Conservation (phyloP, 371 early-diverging fungal genomes). For the Mortierella sp. region DNA sequence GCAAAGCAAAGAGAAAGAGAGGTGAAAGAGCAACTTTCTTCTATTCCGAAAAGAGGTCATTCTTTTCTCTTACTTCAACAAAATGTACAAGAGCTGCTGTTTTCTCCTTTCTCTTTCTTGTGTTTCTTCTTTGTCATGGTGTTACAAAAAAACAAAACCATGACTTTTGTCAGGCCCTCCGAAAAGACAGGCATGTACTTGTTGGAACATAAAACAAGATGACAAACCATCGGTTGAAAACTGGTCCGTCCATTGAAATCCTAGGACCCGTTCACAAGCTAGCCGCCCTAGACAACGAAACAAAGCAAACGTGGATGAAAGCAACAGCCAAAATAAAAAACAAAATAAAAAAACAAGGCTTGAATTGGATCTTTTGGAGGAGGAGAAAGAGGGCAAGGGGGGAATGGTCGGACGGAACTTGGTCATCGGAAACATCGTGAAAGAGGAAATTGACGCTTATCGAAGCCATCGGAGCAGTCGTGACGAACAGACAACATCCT, state of each 20-base stretch:
- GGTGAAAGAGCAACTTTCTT: neutral
- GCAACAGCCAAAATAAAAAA: neutral
- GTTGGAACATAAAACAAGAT: neutral
- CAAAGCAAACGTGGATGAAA: neutral
- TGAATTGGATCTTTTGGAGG: neutral
- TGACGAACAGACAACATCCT: too few relatives aligned
- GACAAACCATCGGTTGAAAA: constrained; percentile 6
- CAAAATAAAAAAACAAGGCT: neutral
- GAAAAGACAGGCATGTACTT: neutral
- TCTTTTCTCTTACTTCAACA: neutral
- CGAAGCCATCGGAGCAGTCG: too few relatives aligned
- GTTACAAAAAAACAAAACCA: neutral
- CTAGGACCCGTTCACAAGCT: neutral
- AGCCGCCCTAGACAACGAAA: neutral
- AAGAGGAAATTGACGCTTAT: too few relatives aligned
- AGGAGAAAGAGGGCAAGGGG: too few relatives aligned
- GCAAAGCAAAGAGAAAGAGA: neutral
- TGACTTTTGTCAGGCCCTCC: neutral
- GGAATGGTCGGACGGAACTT: too few relatives aligned
- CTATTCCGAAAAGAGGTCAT: neutral
- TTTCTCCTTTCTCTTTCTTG: neutral
- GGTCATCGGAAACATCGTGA: too few relatives aligned
- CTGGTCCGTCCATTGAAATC: neutral
- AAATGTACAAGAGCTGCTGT: neutral
- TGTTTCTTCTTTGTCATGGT: constrained; percentile 8